These are phyloP conservation scores for Guadua angustifolia DNA, from an alignment of 176 grass and related monocot genomes.

Conservation along the genomic window DNA sequence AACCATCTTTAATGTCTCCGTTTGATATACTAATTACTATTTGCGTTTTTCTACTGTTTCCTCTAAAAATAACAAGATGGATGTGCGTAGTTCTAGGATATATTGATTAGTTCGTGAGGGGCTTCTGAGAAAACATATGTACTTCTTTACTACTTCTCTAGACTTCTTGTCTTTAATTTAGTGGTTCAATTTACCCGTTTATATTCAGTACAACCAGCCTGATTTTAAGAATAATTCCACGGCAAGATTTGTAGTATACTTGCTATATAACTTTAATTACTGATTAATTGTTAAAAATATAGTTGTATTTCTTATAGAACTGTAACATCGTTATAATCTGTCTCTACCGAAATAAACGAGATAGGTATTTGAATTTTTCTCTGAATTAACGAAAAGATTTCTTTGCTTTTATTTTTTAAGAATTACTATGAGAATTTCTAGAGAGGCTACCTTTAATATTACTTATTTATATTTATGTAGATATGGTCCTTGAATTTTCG, in stretches of 20 bases:
- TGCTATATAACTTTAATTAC: no score
- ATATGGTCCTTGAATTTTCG: not conserved
- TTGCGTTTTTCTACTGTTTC: not conserved
- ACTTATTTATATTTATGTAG: not conserved
- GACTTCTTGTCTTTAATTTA: no score
- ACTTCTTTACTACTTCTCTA: no score
- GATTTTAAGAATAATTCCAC: no score
- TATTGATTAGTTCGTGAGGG: not conserved
- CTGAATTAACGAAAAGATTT: not conserved
- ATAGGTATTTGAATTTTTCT: not conserved
- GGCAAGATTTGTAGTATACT: no score
- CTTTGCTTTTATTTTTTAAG: not conserved
- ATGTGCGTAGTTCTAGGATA: not conserved
- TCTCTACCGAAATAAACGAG: no score
- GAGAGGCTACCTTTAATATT: not conserved
- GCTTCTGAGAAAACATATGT: not conserved
- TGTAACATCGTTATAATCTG: no score
- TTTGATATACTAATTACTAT: not conserved
- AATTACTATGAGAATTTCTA: not conserved
- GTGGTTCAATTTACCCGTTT: no score
- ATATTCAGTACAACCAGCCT: no score
- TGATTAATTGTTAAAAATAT: no score
- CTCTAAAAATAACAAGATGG: not conserved
- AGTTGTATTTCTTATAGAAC: no score
- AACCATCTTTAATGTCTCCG: not conserved